Evolutionary conservation across 2,329 filamentous ascomycete genomes (phyloP), one percentile per base, ranked within the genome.

Genomic region (Trichoderma lentiforme): DNA sequence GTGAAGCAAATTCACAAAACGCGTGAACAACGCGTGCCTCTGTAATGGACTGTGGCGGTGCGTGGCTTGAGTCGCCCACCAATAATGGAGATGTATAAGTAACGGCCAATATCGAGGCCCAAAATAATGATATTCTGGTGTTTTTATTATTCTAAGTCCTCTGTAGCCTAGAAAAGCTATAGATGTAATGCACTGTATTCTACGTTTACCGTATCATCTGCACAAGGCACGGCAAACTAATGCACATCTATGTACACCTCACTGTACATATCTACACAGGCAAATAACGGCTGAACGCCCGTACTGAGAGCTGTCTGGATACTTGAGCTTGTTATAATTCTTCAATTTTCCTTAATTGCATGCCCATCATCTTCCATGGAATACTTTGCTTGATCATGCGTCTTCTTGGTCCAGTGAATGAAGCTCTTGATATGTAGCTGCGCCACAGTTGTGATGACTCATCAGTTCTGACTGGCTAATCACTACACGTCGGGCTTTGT

Each of bases 391-490:
- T 21, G 43, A 4, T 28, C 15, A 57, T 18, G 7, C 14, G 4
- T n/a, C n/a, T 61, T 26, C 18, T 26, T 36, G 21, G 14, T 24
- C 11, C 21, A 30, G 34, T 26, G n/a, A 26, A 66, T 18, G n/a
- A 11, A 34, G 18, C 8, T 34, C 62, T n/a, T n/a, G 5, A 32
- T 34, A 7, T 34, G 24, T 43, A 36, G 3, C 69, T 71, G 69
- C 61, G 71, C 72, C 73, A 77, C 69, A 71, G 26, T 11, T 68
- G 66, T 81, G 43, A 76, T 74, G 71, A 74, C 71, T 74, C 74
- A 74, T 74, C 74, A 43, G 4, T 7, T 24, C 34, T 43, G 56
- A n/a, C 39, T 61, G 14, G 34, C 58, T 43, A 68, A 68, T 36
- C 70, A 51, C 39, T 64, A 68, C 58, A 71, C 63, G 47, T 47